Evolutionary conservation across 768 basidiomycete species (phyloP).

Genomic region (Tylopilus balloui): DNA sequence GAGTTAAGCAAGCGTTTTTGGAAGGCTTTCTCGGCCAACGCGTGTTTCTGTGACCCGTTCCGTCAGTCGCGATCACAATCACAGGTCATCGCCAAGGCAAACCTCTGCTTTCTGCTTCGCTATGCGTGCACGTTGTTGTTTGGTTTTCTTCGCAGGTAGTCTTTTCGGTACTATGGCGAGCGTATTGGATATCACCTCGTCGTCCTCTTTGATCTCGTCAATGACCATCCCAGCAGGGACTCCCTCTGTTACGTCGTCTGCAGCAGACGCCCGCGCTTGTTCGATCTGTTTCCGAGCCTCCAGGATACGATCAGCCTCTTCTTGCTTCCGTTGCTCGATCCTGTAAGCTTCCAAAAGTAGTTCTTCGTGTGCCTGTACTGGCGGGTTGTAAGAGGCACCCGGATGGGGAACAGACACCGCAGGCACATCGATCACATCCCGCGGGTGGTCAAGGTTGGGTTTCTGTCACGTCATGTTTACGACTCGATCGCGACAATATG

Average conservation of each 20-base stretch:
- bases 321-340: conserved; percentile 55
- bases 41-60: conserved; percentile 48
- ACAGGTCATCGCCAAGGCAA: conserved; percentile 8
- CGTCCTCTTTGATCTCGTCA: conserved; percentile 42
- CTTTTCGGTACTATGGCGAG: conserved; percentile 37
- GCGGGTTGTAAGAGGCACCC: conserved; percentile 89
- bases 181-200: conserved; percentile 30
- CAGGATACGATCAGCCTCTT: conserved; percentile 49
- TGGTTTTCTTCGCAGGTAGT: conserved; percentile 48
- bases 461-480: conserved; percentile 33
- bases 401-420: conserved; percentile 71
- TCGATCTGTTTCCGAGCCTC: conserved; percentile 55
- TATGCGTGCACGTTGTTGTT: conserved; percentile 66
- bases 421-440: conserved; percentile 53
- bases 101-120: conserved; percentile 64
- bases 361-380: conserved; percentile 63
- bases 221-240: conserved; percentile 64
- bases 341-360: conserved; percentile 66
- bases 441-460: conserved; percentile 44
- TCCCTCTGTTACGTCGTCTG: conserved; percentile 30
- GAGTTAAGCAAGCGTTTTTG: conserved; percentile 58
- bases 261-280: conserved; percentile 36
- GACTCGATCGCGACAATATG: neutral
- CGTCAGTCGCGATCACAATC: neutral
- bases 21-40: conserved; percentile 52